Conservation (phyloP, 495 filamentous ascomycete genomes). For the Gamarada debralockiae region DNA sequence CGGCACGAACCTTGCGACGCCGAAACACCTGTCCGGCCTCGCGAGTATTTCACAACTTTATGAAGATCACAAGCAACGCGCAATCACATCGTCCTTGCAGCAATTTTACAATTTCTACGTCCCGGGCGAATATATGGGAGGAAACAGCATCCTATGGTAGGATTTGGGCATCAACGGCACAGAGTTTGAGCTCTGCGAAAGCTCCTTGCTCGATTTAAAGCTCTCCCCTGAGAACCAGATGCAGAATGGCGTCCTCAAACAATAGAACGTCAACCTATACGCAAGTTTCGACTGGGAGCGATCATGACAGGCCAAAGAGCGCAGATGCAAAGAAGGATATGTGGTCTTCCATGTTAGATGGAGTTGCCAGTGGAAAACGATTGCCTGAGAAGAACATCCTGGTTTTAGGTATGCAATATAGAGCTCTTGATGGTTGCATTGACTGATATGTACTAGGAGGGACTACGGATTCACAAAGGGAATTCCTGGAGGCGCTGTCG, state of each 20-base stretch:
- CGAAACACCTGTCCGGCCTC: neutral
- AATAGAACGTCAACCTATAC: conserved; percentile 52
- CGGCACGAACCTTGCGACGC: conserved; percentile 1
- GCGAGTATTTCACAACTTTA: conserved; percentile 20
- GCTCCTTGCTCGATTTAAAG: neutral
- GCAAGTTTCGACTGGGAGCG: conserved; percentile 37
- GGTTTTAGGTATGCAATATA: conserved; percentile 62
- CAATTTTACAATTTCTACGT: neutral
- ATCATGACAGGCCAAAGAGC: conserved; percentile 41
- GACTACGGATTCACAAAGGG: conserved; percentile 80
- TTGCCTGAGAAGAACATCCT: conserved; percentile 90
- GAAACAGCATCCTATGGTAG: neutral
- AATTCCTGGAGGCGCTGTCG: conserved; percentile 81
- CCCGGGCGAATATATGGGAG: conserved; percentile 5
- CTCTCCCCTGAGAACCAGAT: neutral
- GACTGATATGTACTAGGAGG: conserved; percentile 57
- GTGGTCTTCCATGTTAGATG: conserved; percentile 91
- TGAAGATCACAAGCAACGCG: conserved; percentile 6
- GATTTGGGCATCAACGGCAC: neutral
- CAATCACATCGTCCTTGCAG: neutral
- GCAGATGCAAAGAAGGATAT: conserved; percentile 85
- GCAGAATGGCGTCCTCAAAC: conserved; percentile 48
- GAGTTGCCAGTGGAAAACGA: conserved; percentile 83
- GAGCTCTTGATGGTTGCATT: conserved; percentile 10
- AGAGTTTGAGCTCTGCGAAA: neutral